Conservation (phyloP, 441 rosid species). For the Syzygium syzygioides region DNA sequence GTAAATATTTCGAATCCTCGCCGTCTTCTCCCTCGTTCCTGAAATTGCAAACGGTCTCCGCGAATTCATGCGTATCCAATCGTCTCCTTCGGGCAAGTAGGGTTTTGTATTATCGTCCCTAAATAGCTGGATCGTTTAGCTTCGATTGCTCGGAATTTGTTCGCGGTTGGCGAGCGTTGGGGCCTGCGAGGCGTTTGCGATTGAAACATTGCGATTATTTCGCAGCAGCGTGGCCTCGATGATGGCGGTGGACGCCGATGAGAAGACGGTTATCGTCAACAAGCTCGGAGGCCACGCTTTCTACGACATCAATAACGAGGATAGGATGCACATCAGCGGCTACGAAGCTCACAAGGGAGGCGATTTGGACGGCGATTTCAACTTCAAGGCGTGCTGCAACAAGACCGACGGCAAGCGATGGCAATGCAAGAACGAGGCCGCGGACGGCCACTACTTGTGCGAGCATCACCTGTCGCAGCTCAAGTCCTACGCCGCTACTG, state of each 20-base stretch:
- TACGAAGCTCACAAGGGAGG: background rate
- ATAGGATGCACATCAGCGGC: background rate
- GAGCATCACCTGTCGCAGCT: constrained; percentile 27
- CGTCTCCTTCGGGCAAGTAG: constrained; percentile 22
- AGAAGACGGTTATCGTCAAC: constrained; percentile 6
- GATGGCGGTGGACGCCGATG: constrained; percentile 20
- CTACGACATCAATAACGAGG: background rate
- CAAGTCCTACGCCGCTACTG: background rate
- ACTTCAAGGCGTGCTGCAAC: constrained; percentile 13
- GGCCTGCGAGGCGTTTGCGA: background rate
- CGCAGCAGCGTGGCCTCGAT: constrained; percentile 50
- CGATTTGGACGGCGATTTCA: background rate
- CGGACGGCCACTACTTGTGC: constrained; percentile 21
- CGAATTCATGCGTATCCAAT: constrained; percentile 12
- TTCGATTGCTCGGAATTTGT: constrained; percentile 22
- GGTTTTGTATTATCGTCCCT: constrained; percentile 20
- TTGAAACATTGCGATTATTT: background rate
- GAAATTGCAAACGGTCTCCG: background rate
- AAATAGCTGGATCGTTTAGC: constrained; percentile 10
- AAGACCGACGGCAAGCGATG: constrained; percentile 25
- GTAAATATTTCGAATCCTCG: constrained; percentile 27
- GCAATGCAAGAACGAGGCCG: constrained; percentile 27
- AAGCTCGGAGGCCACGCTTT: background rate
- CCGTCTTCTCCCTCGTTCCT: background rate
- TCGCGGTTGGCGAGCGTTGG: background rate